Base-by-base conservation (phyloP, 78 protist genomes). In the Capsaspora owczarzaki region DNA sequence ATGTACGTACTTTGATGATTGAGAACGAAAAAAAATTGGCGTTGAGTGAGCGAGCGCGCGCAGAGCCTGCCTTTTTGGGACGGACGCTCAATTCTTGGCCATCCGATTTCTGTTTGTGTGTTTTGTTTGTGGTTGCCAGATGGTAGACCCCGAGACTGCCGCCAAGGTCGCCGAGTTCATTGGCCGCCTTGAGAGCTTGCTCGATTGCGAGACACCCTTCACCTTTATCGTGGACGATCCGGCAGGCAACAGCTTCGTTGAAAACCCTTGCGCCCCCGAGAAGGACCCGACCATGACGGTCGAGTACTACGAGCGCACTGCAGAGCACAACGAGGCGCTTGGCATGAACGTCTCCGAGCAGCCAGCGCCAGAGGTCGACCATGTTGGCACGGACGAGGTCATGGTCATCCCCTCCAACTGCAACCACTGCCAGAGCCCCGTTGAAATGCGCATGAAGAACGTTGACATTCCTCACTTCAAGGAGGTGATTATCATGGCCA, bases 201-300 rank as follows among this genome's bases (percentile, higher is more conserved):
- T 66, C 27, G 37, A 82, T 6, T 63, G 61, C 23, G 80, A 76
- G 19, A 53, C 56, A 38, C 88, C 89, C 49, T 93, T 92, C 80
- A 86, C 87, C n/a, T 0, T 93, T 53, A 63, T 90, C 10, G 12
- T 93, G 33, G 92, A 93, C 69, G 96, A 93, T 60, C 92, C 92
- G 31, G 38, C 92, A 38, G 96, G 96, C 22, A 93, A 93, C 81
- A 77, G 87, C 63, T n/a, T 93, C n/a, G 91, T 92, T 37, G 89
- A 86, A 16, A 25, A 3, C 42, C 0, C 35, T 1, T 6, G 23
- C 27, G 86, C 86, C 56, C 90, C 90, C 42, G 61, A 81, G 47
- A 46, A 4, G 14, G 90, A 86, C 42, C 82, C 90, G 44, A 70
- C 61, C n/a, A 35, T 86, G 51, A 56, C 44, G n/a, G 37, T 49